These are phyloP conservation scores for Kernera saxatilis DNA, from an alignment of 345 rosid genomes.

Conservation along the genomic window DNA sequence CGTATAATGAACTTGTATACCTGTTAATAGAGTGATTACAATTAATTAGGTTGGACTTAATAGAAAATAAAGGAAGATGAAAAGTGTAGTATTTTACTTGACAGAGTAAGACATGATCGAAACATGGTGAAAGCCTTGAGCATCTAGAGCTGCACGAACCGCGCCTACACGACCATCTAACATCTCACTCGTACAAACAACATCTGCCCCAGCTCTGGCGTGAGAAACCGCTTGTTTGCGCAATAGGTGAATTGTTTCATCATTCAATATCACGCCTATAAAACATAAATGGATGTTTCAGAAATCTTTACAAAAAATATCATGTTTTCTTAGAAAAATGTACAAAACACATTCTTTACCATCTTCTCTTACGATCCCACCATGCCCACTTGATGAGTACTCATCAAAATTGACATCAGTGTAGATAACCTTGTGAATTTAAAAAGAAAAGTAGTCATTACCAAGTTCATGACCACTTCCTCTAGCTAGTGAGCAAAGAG, in stretches of 20 bases:
- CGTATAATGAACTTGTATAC: slow-evolving; percentile 90
- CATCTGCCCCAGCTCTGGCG: slow-evolving; percentile 96
- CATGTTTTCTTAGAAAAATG: neutral
- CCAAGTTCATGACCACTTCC: neutral
- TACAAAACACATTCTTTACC: slow-evolving; percentile 31
- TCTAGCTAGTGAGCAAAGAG: neutral
- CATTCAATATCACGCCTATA: slow-evolving; percentile 86
- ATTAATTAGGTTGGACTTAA: neutral
- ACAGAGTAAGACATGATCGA: slow-evolving; percentile 96
- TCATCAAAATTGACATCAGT: slow-evolving; percentile 93
- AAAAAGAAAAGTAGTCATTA: neutral
- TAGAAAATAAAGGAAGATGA: neutral
- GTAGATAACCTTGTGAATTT: slow-evolving; percentile 57
- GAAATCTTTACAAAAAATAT: neutral
- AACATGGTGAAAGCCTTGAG: slow-evolving; percentile 84
- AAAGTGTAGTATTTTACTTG: slow-evolving; percentile 41
- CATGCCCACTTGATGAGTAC: slow-evolving; percentile 89
- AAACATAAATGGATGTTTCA: neutral
- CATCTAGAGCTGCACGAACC: slow-evolving; percentile 78
- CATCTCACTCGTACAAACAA: slow-evolving; percentile 99
- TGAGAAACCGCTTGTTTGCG: slow-evolving; percentile 90
- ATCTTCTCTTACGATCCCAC: slow-evolving; percentile 87
- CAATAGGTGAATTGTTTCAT: slow-evolving; percentile 88
- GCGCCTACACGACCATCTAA: slow-evolving; percentile 96
- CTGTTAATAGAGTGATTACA: slow-evolving; percentile 29